Evolutionary conservation across 2,329 filamentous ascomycete species (phyloP), one percentile per base, ranked within the genome.

Genomic region (Westerdykella ornata): DNA sequence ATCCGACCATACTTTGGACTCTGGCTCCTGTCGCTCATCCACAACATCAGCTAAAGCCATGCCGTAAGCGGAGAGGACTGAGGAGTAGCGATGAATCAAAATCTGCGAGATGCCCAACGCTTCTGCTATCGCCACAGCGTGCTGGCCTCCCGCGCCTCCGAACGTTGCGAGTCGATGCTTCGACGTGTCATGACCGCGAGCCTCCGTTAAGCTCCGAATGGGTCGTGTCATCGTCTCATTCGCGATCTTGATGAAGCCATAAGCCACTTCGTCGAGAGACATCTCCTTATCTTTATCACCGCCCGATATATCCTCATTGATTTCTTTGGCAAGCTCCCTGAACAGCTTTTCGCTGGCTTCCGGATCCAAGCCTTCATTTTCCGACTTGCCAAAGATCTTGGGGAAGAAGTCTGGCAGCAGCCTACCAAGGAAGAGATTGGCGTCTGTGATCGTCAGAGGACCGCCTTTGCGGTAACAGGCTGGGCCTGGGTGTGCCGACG

Each of bases 11-110:
- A 74, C 69, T 45, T 74, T 76, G 0, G 76, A 80, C 51, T 80
- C 77, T 3, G 85, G 84, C 58, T 89, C 86, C 58, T 96, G 89
- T 20, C 84, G 76, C 67, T 96, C 89, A 49, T 95, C 87, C 0
- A 96, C 89, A 0, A 95, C 88, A 57, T 96, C 89, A 9, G 89
- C 89, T 4, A 96, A 70, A 0, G 88, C 88, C 85, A 95, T 94
- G 7, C 88, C 88, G 52, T 94, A 94, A 0, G 88, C 88, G 1
- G 88, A 94, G 0, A 95, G 73, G 1, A 95, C 85, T 0, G 87
- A 94, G 0, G 88, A 94, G 63, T 94, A 94, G 39, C 84, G 74
- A 62, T 94, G 88, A 2, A 95, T 75, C 8, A 96, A 73, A 26
- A 94, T 92, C 60, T 94, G 88, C 17, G 77, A 79, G 49, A 95